Conservation (phyloP, 148 eudicot species). For the Linanthus parryae region DNA sequence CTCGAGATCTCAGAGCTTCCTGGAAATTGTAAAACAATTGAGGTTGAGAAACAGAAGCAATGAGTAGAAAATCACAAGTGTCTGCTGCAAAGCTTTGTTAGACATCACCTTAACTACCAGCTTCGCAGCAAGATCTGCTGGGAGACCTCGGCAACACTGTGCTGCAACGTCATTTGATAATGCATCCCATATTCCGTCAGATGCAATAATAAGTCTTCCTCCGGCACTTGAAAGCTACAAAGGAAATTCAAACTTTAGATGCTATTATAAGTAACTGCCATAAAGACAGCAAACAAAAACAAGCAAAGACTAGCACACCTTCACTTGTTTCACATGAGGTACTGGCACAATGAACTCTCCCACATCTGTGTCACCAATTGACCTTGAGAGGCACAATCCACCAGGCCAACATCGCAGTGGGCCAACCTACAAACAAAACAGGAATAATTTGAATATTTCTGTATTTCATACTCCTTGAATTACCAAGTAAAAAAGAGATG, state of each 20-base stretch:
- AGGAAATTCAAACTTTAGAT: background rate
- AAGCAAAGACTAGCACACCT: slow-evolving; percentile 32
- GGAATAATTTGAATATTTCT: too few relatives aligned
- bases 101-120: slow-evolving; percentile 82
- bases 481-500: too few relatives aligned
- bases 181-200: slow-evolving; percentile 98
- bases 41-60: slow-evolving; percentile 4
- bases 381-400: slow-evolving; percentile 95
- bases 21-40: slow-evolving; percentile 18
- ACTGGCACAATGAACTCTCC: slow-evolving; percentile 97
- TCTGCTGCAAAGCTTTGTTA: background rate
- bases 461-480: too few relatives aligned
- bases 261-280: background rate
- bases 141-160: slow-evolving; percentile 85
- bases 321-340: slow-evolving; percentile 99
- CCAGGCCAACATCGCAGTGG: slow-evolving; percentile 99
- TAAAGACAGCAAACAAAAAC: slow-evolving; percentile 1
- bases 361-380: slow-evolving; percentile 98
- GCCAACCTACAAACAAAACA: slow-evolving; percentile 55
- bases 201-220: slow-evolving; percentile 94
- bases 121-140: slow-evolving; percentile 97
- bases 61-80: background rate
- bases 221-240: slow-evolving; percentile 84
- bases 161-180: slow-evolving; percentile 85
- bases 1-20: slow-evolving; percentile 96